Percentiles rank a stretch among this genome's conserved stretches.
phyloP scores from a whole-genome alignment of 2,329 filamentous ascomycete species.

The Fusarium albidum region DNA sequence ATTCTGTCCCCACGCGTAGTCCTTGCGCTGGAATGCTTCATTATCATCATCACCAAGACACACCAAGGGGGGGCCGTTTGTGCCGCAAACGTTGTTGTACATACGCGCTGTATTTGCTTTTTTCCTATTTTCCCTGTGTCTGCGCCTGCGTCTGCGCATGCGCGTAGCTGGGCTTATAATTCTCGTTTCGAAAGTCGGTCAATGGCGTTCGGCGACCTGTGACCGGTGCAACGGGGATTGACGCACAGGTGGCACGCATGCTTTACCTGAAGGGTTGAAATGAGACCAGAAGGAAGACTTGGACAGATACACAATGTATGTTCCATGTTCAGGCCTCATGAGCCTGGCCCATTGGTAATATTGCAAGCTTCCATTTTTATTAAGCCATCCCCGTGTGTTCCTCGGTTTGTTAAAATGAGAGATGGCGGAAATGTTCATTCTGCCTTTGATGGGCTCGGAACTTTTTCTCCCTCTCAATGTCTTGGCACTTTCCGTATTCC shows the following conservation, averaged over 20 bases:
- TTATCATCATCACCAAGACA: not conserved
- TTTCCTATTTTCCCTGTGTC: not conserved
- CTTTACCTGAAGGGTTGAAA: constrained; percentile 1
- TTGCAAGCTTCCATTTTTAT: no score
- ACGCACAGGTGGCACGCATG: constrained; percentile 12
- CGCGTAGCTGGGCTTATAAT: not conserved
- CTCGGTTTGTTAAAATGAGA: no score
- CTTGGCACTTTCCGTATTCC: constrained; percentile 1
- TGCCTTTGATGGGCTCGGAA: constrained; percentile 9
- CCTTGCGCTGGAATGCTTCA: constrained; percentile 1
- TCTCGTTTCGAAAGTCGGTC: constrained; percentile 8
- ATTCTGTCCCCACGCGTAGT: not conserved
- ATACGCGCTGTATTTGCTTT: constrained; percentile 5
- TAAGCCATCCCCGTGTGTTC: no score
- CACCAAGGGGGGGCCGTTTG: constrained; percentile 2
- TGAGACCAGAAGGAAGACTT: not conserved
- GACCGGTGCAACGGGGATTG: constrained; percentile 1
- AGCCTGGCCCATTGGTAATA: not conserved
- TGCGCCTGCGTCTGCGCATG: no score
- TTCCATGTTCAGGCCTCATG: not conserved
- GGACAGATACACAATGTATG: no score
- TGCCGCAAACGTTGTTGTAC: constrained; percentile 15
- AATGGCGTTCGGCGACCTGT: constrained; percentile 12
- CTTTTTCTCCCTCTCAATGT: constrained; percentile 9
- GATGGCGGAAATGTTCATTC: not conserved